Conservation (phyloP, 2,329 filamentous ascomycete genomes). For the Cladosporium colombiae region DNA sequence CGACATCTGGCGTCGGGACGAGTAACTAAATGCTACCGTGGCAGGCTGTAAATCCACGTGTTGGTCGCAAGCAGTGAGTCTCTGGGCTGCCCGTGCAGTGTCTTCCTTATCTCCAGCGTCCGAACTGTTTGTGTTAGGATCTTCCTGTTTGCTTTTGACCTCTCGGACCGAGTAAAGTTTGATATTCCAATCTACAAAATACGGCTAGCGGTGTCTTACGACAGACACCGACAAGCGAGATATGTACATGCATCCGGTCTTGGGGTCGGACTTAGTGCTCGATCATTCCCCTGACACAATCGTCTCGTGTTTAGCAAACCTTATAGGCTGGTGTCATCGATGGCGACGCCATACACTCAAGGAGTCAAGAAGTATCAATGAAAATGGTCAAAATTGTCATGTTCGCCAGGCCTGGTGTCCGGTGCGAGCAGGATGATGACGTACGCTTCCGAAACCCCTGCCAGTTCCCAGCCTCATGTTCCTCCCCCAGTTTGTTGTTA, state of each 20-base stretch:
- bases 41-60: not conserved
- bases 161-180: not conserved
- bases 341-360: not conserved
- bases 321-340: not conserved
- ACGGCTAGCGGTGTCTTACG: not conserved
- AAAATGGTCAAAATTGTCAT: not conserved
- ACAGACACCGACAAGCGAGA: not conserved
- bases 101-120: not conserved
- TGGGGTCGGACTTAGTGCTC: not conserved
- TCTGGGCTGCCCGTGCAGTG: not conserved
- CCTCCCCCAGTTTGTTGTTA: not conserved
- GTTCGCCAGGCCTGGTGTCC: not conserved
- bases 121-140: not conserved
- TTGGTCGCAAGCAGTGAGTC: not conserved
- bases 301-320: not conserved
- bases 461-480: not conserved
- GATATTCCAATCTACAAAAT: not conserved
- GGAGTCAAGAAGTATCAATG: not conserved
- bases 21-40: not conserved
- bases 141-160: not conserved
- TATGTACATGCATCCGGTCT: not conserved
- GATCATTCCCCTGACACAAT: not conserved
- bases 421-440: not conserved
- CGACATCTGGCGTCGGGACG: conserved; percentile 6
- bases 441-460: not conserved